A percentile compares a stretch with the other conserved stretches of the same genome.
Evolutionary conservation across 2,329 filamentous ascomycete species (phyloP).

Genomic region (Pyricularia sp.): DNA sequence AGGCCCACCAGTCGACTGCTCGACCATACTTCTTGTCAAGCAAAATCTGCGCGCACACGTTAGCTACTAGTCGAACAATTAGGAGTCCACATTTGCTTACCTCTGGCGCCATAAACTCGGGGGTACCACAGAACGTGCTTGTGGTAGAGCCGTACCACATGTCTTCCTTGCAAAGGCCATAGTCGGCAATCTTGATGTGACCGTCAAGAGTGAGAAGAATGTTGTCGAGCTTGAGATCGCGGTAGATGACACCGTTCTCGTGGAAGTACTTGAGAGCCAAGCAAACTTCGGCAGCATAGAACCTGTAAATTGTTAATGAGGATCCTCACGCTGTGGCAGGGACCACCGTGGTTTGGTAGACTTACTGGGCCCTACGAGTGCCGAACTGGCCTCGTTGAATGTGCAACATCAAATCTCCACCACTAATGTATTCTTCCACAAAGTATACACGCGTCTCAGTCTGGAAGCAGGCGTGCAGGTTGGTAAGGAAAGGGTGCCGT

Average conservation of each 20-base stretch:
- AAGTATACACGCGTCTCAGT: conserved; percentile 98
- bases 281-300: conserved; percentile 96
- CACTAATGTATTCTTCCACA: conserved; percentile 98
- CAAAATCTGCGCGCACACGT: conserved; percentile 56
- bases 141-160: conserved; percentile 99
- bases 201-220: conserved; percentile 91
- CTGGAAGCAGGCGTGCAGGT: conserved; percentile 95
- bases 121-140: conserved; percentile 98
- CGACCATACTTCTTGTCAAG: conserved; percentile 97
- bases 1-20: conserved; percentile 99
- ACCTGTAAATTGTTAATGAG: conserved; percentile 38
- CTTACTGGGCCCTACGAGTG: conserved; percentile 88
- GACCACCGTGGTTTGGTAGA: conserved; percentile 13
- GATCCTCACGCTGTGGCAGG: too few species aligned
- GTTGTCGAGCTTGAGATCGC: conserved; percentile 88
- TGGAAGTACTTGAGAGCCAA: conserved; percentile 98
- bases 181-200: conserved; percentile 98
- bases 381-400: conserved; percentile 96
- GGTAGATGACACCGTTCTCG: conserved; percentile 97
- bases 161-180: conserved; percentile 97
- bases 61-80: too few species aligned
- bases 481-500: conserved; percentile 90
- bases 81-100: conserved; percentile 34
- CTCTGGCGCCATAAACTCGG: conserved; percentile 98
- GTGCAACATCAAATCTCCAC: conserved; percentile 97